Evolutionary conservation across 1,284 basidiomycete genomes (phyloP), one percentile per base, ranked within the genome.

Genomic region (Pulveroboletus sp.): DNA sequence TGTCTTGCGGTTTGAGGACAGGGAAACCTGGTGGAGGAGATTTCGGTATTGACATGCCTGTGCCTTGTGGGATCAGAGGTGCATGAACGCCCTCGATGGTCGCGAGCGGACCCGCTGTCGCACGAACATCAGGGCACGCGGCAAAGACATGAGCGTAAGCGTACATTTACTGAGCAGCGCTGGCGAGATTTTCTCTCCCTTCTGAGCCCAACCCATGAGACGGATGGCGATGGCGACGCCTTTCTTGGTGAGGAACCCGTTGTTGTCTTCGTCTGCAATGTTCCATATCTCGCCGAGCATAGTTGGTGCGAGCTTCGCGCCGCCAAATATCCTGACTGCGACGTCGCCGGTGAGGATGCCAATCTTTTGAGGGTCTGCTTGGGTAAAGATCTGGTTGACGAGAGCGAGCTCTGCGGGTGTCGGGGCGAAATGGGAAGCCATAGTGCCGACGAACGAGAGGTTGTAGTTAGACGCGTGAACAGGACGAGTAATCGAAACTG

Each of bases 221-320:
- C 97, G 82, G 29, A 97, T 79, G 11, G 93, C 95, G 58, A 91
- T 80, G 45, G 91, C 87, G 68, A 94, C 90, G 41, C 89, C 90
- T 64, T 91, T 93, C 61, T 82, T 84, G 16, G 93, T 89, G 54
- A 99, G 81, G 75, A 89, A 94, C 5, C 95, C 95, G 60, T 91
- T 91, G 77, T 97, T 95, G 46, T 93, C 89, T 50, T 89, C 87
- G 77, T 99, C 97, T 42, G 95, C 88, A 58, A 98, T 76, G 53
- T 80, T 82, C 96, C 97, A 99, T 64, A 99, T 89, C 76, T 97
- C 91, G 43, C 95, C 94, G 56, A 99, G 86, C 37, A 83, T 79
- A n/a, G 80, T 76, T 10, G 91, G 85, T 33, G 83, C 74, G 54
- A 96, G 82, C 64, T 89, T 88, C 46, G 92, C 87, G 53, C 91